phyloP scores from a whole-genome alignment of 257 asterid genomes.

The Nicotiana tomentosiformis region DNA sequence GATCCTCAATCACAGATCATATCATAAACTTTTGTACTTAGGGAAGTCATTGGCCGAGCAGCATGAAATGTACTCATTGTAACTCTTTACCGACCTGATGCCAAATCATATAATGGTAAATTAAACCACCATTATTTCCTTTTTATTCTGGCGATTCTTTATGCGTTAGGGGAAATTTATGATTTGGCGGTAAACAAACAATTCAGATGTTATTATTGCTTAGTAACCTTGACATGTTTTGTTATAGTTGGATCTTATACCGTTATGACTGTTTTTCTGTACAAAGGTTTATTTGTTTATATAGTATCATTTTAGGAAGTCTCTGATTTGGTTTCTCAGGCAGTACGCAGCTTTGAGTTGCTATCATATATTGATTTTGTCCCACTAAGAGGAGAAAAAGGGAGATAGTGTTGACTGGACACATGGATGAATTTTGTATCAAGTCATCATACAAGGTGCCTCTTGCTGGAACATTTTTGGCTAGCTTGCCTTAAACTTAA shows the following conservation, averaged over 20 bases:
- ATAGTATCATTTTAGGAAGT: not conserved
- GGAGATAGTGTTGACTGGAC: not conserved
- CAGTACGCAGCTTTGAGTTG: not conserved
- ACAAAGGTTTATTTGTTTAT: not conserved
- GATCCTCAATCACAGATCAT: not conserved
- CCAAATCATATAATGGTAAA: too few species aligned
- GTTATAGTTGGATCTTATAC: too few species aligned
- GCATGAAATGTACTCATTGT: too few species aligned
- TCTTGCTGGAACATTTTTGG: too few species aligned
- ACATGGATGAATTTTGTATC: not conserved
- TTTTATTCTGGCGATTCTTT: not conserved
- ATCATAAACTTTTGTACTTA: not conserved
- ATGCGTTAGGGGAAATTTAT: not conserved
- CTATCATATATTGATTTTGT: not conserved
- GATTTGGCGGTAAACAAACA: not conserved
- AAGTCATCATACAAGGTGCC: too few species aligned
- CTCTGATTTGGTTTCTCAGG: not conserved
- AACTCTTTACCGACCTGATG: too few species aligned
- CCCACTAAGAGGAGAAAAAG: not conserved
- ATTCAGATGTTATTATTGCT: not conserved
- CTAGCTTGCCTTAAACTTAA: too few species aligned
- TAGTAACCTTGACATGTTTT: not conserved
- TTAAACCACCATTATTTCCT: not conserved
- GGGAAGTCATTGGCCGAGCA: too few species aligned
- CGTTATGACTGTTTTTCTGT: not conserved